Evolutionary conservation across 257 asterid genomes (phyloP), one percentile per base, ranked within the genome.

Genomic region (Pogostemon cablin): DNA sequence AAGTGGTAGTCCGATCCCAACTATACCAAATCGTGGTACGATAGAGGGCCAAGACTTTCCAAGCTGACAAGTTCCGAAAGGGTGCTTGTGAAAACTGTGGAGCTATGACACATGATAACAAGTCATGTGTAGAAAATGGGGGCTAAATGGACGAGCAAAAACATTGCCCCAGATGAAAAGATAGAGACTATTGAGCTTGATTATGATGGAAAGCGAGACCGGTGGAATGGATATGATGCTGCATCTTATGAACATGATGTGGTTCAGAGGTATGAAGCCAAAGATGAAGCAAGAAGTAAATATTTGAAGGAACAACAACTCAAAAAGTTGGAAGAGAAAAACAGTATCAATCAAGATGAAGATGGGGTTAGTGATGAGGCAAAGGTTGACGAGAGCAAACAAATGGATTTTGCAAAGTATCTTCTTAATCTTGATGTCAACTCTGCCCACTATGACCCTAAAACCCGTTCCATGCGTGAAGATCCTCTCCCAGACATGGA

Each of bases 401-500:
- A 91, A 76, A 89, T 87, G 97, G 97, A 91, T 79, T 91, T 89
- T 57, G 95, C 96, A 5, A 91, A 89, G 75, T 91, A 89, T 80
- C 97, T 91, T 67, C 93, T 91, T 20, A 91, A 91, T 61, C 96
- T 91, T 56, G 95, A 87, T 71, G 88, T 89, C 65, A 83, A 89
- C 67, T 91, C 97, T 41, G 91, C 96, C 11, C 89, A 91, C 69
- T 91, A 89, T 80, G 97, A 89, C 77, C 97, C 96, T 63, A 91
- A 89, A 80, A 89, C 97, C 41, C 91, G 95, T 63, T 89, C 96
- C 20, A 89, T 91, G 97, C 91, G 91, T 81, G 97, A 91, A 80
- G 96, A 89, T 69, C 97, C 97, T 75, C 93, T 89, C 12, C 97
- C 97, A 8, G 97, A 91, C 67, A 81, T 65, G 91, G 96, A 91